Evolutionary conservation across 768 basidiomycete genomes (phyloP), one percentile per base, ranked within the genome.

Genomic region (Boletus patriciae): DNA sequence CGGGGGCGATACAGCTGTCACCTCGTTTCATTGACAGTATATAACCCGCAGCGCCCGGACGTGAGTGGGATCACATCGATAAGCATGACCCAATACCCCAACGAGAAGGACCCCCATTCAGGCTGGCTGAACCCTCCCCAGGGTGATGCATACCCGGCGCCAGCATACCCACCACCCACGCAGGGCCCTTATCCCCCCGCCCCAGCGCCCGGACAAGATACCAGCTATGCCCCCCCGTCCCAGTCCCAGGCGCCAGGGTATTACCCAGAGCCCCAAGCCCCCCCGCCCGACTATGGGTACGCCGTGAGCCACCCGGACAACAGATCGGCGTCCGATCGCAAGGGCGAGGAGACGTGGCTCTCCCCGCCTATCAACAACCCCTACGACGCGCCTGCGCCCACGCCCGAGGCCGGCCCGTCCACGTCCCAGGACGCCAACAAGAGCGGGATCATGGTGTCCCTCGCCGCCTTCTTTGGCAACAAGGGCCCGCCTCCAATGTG

Each of bases 381-480:
- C 15, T 46, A 50, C 29, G 29, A 1, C 29, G 12, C 37, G 33
- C 52, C 31, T 40, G 50, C 37, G 10, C 29, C 55, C 10, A 19
- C 21, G 16, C 46, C 56, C 4, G 49, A 48, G 0, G 49, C 57
- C 0, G 54, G 55, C 7, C 19, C 62, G 4, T 31, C 40, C 0
- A 46, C 50, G 7, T 15, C 48, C 3, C 64, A 55, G 23, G 55
- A 59, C 6, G 48, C 41, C 1, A 43, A 11, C 29, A 42, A 0
- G 52, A 48, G 8, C 29, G 50, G 37, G 1, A 23, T 54, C 19
- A 38, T 60, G 37, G 60, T 68, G 56, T 62, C 66, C 21, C 52
- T 70, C 11, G 53, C 34, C 1, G 41, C 67, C 8, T 71, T 71
- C 55, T 71, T 71, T 37, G 70, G 71, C 9, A 59, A 60, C 53